Base-by-base conservation (phyloP, 1,139 yeast genomes). In the Candida neerlandica region DNA sequence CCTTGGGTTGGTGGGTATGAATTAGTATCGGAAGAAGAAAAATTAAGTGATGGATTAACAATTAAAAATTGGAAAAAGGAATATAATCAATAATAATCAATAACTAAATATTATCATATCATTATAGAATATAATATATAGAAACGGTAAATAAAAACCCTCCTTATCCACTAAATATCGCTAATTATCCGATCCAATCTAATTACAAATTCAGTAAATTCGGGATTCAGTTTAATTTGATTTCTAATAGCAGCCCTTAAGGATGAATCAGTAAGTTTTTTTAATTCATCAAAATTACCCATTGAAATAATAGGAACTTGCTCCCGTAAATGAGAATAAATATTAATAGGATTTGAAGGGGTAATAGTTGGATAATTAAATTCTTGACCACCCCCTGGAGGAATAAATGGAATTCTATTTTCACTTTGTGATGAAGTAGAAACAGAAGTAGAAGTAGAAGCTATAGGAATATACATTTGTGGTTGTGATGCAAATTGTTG, bases 31-130 rank as follows among this genome's bases (percentile, higher is more conserved):
- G 77, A 72, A 51, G 70, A 66, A 1, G 56, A 64, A n/a, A 69
- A 65, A 41, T 67, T 78, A 43, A 71, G 70, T 1, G 89, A 85
- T 62, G 89, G 89, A 0, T 63, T 84, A 45, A 68, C 68, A 1
- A 71, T 83, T 5, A 82, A 80, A 55, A 64, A 68, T 50, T 85
- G 89, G 89, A 47, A 40, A 18, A 56, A 56, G 41, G 39, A 49
- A 11, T 47, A 45, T 23, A 38, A 14, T n/a, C n/a, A 30, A 30
- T 30, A 30, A 5, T 2, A 33, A 10, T 33, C 14, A 5, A 33
- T 33, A n/a, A n/a, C n/a, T n/a, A n/a, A n/a, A n/a, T n/a, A n/a
- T 12, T 16, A 34, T 32, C 35, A 10, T 34, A 15, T 9, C 40
- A 18, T 35, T 35, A 21, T 21, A 35, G 9, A 35, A 14, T 15